Evolutionary conservation across 306 rosid genomes (phyloP).

Genomic region (Cyamopsis tetragonoloba): DNA sequence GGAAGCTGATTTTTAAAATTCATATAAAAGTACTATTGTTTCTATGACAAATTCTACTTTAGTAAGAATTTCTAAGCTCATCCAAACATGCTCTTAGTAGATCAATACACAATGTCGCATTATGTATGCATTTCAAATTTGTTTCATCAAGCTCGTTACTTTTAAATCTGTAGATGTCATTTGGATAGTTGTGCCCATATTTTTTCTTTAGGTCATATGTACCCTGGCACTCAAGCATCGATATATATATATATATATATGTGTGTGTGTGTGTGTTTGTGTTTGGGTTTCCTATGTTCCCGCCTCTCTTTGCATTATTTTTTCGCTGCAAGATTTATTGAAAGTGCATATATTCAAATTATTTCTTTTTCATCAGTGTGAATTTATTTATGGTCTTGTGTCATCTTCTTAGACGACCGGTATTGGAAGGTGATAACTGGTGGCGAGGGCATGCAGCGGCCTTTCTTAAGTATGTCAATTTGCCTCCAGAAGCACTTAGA

Average conservation of each 20-base stretch:
- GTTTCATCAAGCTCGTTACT: not conserved
- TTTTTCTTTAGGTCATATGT: not conserved
- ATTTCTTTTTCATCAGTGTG: not conserved
- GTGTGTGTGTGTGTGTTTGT: too few relatives aligned
- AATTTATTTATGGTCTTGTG: conserved; percentile 17
- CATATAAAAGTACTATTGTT: too few relatives aligned
- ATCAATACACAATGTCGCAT: not conserved
- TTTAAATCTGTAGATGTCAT: conserved; percentile 1
- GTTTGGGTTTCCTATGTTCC: not conserved
- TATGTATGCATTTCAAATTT: not conserved
- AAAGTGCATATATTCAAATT: not conserved
- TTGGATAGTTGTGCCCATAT: conserved; percentile 9
- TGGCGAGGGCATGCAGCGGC: conserved; percentile 98
- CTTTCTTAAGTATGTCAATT: conserved; percentile 61
- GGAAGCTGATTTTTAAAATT: too few relatives aligned
- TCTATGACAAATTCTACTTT: too few relatives aligned
- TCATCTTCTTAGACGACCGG: conserved; percentile 57
- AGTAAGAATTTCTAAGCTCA: too few relatives aligned
- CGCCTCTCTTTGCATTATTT: not conserved
- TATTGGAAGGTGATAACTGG: conserved; percentile 89
- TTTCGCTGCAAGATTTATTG: conserved; percentile 1
- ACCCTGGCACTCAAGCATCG: not conserved
- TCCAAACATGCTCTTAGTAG: too few relatives aligned
- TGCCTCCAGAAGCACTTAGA: conserved; percentile 75
- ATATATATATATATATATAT: too few relatives aligned